Evolutionary conservation across 106 monocot genomes (phyloP).

Genomic region (Posidonia australis): DNA sequence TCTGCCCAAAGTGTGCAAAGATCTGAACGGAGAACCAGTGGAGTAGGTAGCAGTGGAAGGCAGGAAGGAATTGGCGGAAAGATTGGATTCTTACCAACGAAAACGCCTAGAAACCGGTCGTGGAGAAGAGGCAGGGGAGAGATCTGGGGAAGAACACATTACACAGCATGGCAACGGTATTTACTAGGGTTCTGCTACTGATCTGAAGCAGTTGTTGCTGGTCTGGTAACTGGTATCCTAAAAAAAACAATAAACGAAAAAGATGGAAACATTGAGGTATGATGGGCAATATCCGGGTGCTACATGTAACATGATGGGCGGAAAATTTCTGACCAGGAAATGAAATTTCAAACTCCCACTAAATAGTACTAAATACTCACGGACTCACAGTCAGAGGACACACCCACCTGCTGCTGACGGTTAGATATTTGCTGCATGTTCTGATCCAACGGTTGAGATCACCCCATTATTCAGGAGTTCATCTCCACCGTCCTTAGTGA

Average conservation of each 20-base stretch:
- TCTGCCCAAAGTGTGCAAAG: not conserved
- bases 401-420: too few relatives aligned
- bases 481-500: too few relatives aligned
- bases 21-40: not conserved
- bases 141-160: not conserved
- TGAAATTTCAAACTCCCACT: not conserved
- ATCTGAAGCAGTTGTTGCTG: too few relatives aligned
- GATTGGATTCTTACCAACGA: not conserved
- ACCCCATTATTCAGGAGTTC: too few relatives aligned
- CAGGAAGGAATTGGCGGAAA: not conserved
- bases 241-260: too few relatives aligned
- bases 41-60: not conserved
- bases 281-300: too few relatives aligned
- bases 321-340: not conserved
- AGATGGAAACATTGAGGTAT: too few relatives aligned
- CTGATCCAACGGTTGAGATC: not conserved
- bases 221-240: too few relatives aligned
- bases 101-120: not conserved
- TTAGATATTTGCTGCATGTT: not conserved
- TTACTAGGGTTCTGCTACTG: slow-evolving; percentile 7
- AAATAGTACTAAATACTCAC: too few relatives aligned
- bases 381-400: too few relatives aligned
- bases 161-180: not conserved
- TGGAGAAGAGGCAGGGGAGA: not conserved
- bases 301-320: too few relatives aligned